Evolutionary conservation across 331 rosid species (phyloP).

Genomic region (Acacia pycnantha): DNA sequence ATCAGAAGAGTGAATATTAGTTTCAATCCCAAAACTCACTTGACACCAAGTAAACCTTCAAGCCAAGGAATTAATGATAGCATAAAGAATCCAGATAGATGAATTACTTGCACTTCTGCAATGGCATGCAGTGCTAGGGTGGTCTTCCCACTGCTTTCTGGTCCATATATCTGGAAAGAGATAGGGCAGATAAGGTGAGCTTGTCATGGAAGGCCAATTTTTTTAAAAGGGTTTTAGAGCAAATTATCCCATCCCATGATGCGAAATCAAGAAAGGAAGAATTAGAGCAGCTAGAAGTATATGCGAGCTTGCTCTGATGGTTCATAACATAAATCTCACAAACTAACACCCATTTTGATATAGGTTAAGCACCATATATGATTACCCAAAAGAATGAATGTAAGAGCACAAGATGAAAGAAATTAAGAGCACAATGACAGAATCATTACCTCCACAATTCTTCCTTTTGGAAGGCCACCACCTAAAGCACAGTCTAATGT

Average conservation of each 20-base stretch:
- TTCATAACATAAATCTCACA: neutral
- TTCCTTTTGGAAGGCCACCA: slow-evolving; percentile 96
- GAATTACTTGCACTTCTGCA: slow-evolving; percentile 88
- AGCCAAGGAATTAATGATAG: slow-evolving; percentile 4
- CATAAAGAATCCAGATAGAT: slow-evolving; percentile 20
- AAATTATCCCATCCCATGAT: neutral
- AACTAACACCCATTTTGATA: neutral
- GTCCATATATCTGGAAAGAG: slow-evolving; percentile 80
- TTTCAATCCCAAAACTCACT: slow-evolving; percentile 27
- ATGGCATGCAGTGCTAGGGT: slow-evolving; percentile 97
- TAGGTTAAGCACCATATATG: neutral
- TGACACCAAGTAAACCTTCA: neutral
- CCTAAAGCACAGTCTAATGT: slow-evolving; percentile 93
- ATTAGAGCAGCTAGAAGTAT: slow-evolving; percentile 8
- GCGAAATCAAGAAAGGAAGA: slow-evolving; percentile 18
- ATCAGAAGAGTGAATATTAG: slow-evolving; percentile 30
- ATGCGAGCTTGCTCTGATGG: neutral
- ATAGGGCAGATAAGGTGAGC: slow-evolving; percentile 21
- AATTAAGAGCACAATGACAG: neutral
- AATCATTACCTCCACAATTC: slow-evolving; percentile 89
- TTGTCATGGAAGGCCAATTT: slow-evolving; percentile 8
- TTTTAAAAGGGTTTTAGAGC: neutral
- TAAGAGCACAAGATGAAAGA: slow-evolving; percentile 14
- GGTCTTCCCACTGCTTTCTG: slow-evolving; percentile 99
- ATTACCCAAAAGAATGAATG: neutral